phyloP scores from a whole-genome alignment of 2,329 filamentous ascomycete species.

The Xylaria hypoxylon region DNA sequence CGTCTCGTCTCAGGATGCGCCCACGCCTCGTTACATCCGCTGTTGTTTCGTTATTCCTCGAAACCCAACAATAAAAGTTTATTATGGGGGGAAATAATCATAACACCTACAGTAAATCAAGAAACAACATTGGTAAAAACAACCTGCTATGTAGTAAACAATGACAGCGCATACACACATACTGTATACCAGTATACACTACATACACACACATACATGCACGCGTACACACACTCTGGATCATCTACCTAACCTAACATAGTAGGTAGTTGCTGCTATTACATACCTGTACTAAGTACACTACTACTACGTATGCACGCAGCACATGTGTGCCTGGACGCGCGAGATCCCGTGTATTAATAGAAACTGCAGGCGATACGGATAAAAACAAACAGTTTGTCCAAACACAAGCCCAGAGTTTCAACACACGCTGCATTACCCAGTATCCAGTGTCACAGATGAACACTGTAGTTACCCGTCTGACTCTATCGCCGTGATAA shows the following conservation, averaged over 20 bases:
- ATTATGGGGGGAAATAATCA: background rate
- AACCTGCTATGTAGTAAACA: conserved; percentile 16
- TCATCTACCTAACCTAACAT: background rate
- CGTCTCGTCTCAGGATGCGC: conserved; percentile 29
- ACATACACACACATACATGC: background rate
- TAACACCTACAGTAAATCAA: no score
- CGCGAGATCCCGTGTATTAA: conserved; percentile 29
- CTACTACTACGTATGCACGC: conserved; percentile 20
- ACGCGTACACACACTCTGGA: background rate
- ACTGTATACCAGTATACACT: background rate
- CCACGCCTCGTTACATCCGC: conserved; percentile 13
- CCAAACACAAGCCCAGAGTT: conserved; percentile 10
- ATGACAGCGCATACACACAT: conserved; percentile 37
- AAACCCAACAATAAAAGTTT: background rate
- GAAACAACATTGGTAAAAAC: background rate
- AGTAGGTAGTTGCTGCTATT: background rate
- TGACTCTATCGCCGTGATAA: conserved; percentile 3
- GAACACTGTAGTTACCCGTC: conserved; percentile 21
- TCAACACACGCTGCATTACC: conserved; percentile 18
- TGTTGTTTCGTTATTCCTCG: conserved; percentile 1
- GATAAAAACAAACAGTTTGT: conserved; percentile 22
- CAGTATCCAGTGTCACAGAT: conserved; percentile 3
- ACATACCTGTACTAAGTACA: conserved; percentile 2
- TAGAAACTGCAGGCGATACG: conserved; percentile 25
- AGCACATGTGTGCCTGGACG: no score